Percentiles rank a stretch among this genome's conserved stretches.
Conservation (phyloP, 495 filamentous ascomycete species). For the Penicillium maclennaniae region DNA sequence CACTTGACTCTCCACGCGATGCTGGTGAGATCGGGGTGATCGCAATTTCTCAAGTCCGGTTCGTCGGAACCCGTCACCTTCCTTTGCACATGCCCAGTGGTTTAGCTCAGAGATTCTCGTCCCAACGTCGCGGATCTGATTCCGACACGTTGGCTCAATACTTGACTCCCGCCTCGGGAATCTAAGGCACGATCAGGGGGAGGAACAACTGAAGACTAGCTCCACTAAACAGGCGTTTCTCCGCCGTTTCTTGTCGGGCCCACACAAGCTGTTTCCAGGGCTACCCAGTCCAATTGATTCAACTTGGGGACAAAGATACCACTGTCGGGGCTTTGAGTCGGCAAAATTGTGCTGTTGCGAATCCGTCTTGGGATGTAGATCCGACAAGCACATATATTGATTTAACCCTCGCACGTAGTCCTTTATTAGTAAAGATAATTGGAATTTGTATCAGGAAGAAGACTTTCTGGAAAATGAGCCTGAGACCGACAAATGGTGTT, state of each 20-base stretch:
- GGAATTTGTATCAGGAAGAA: background rate
- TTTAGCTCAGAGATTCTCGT: background rate
- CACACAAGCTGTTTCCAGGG: constrained; percentile 5
- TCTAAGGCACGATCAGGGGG: background rate
- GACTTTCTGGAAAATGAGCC: background rate
- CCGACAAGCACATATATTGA: no score
- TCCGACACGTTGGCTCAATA: background rate
- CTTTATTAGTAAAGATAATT: background rate
- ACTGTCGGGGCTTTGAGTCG: background rate
- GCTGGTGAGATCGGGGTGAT: constrained; percentile 9
- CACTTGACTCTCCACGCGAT: constrained; percentile 11
- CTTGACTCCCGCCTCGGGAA: background rate
- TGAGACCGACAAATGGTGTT: background rate
- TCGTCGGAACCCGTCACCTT: background rate
- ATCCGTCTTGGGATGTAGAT: background rate
- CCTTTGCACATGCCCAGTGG: background rate
- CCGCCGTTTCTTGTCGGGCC: background rate
- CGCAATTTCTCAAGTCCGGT: constrained; percentile 1
- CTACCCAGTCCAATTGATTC: background rate
- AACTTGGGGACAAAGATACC: background rate
- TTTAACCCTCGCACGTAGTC: background rate
- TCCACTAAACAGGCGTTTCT: background rate
- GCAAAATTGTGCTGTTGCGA: background rate
- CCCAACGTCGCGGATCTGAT: background rate
- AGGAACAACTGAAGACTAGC: background rate